Evolutionary conservation across 129 eudicot species (phyloP).

Genomic region (Silybum marianum): DNA sequence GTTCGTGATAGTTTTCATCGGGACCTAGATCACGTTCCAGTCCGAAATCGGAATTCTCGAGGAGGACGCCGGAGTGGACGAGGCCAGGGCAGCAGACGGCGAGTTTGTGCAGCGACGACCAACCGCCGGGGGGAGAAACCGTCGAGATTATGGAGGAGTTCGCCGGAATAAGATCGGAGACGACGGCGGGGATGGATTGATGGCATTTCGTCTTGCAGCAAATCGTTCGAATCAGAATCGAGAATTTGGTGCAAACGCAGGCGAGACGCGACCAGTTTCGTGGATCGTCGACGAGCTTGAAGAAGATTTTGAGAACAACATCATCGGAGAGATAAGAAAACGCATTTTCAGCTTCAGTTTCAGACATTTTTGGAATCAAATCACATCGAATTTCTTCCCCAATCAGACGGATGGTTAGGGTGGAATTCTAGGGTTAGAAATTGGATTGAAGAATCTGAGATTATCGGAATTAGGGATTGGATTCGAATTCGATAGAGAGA

Average conservation of each 20-base stretch:
- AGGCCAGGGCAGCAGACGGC: slow-evolving; percentile 90
- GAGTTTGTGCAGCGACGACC: slow-evolving; percentile 80
- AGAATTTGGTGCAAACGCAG: slow-evolving; percentile 77
- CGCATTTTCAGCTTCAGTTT: slow-evolving; percentile 24
- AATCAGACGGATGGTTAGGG: not conserved
- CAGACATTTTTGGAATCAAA: slow-evolving; percentile 23
- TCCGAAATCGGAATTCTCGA: slow-evolving; percentile 87
- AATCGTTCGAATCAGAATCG: slow-evolving; percentile 45
- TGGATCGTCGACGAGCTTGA: slow-evolving; percentile 70
- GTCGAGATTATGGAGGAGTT: slow-evolving; percentile 29
- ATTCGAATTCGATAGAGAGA: slow-evolving; percentile 9
- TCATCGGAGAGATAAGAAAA: slow-evolving; percentile 71
- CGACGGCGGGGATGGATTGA: slow-evolving; percentile 52
- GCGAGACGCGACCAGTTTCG: slow-evolving; percentile 78
- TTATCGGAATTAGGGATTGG: slow-evolving; percentile 9
- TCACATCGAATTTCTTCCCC: not conserved
- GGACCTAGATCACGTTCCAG: slow-evolving; percentile 80
- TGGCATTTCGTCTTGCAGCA: slow-evolving; percentile 67
- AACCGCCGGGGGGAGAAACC: slow-evolving; percentile 52
- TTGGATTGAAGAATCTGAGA: not conserved
- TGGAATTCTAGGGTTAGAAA: slow-evolving; percentile 5
- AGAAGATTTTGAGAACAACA: slow-evolving; percentile 65
- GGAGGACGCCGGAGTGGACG: slow-evolving; percentile 65
- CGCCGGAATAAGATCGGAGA: slow-evolving; percentile 59
- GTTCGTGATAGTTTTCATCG: slow-evolving; percentile 40